phyloP scores from a whole-genome alignment of 345 rosid species.

The Trapa bicornis region DNA sequence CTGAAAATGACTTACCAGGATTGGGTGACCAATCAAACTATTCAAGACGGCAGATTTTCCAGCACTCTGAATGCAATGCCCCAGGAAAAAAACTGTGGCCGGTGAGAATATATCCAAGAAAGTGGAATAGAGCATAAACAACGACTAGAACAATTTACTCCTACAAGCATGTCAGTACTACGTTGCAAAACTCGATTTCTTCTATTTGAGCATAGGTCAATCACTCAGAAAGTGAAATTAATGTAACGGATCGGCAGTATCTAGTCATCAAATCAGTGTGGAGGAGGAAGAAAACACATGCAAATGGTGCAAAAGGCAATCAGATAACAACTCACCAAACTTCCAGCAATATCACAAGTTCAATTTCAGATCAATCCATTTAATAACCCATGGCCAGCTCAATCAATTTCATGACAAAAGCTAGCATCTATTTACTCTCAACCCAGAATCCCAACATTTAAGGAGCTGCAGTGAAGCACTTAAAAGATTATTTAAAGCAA shows the following conservation, averaged over 20 bases:
- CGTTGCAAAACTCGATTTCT: not conserved
- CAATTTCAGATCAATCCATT: constrained; percentile 8
- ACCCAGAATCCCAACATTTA: not conserved
- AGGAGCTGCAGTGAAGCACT: not conserved
- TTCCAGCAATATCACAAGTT: constrained; percentile 1
- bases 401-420: not conserved
- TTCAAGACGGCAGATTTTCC: constrained; percentile 94
- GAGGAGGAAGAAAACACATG: not conserved
- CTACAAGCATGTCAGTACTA: not conserved
- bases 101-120: constrained; percentile 6
- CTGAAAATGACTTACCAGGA: constrained; percentile 48
- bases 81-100: constrained; percentile 5
- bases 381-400: not conserved
- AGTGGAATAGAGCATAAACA: not conserved
- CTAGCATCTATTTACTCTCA: not conserved
- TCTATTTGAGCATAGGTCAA: not conserved
- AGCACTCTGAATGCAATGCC: constrained; percentile 43
- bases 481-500: not conserved
- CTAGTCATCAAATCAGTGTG: not conserved
- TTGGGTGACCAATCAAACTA: constrained; percentile 84
- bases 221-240: not conserved
- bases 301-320: not conserved
- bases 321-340: not conserved
- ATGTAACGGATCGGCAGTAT: not conserved
- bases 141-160: not conserved